These are phyloP conservation scores for Eleusine indica DNA, from an alignment of 176 grass and related monocot species.

Conservation along the genomic window DNA sequence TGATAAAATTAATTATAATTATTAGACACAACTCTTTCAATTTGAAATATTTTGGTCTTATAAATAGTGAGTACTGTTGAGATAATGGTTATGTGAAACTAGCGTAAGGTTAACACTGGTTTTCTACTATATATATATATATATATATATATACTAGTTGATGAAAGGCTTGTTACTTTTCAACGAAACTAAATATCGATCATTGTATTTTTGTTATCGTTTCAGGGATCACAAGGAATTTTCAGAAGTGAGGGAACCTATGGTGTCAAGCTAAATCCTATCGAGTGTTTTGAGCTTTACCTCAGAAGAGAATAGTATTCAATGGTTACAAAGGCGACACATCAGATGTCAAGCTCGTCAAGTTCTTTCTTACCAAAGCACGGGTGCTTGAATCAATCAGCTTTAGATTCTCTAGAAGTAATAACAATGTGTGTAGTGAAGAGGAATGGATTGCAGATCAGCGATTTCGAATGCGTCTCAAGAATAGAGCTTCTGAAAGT, in stretches of 20 bases:
- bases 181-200: no score
- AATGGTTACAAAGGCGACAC: not conserved
- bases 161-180: no score
- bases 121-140: no score
- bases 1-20: no score
- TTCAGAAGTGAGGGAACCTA: not conserved
- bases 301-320: not conserved
- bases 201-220: no score
- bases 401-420: not conserved
- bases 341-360: constrained; percentile 19
- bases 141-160: no score
- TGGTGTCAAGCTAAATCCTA: not conserved
- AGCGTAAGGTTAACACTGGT: no score
- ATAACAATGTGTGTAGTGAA: not conserved
- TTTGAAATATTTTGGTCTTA: no score
- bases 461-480: not conserved
- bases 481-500: not conserved
- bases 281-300: constrained; percentile 7
- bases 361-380: constrained; percentile 18
- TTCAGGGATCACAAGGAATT: not conserved
- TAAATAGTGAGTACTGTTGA: no score
- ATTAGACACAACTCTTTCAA: no score
- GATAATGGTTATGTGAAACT: no score
- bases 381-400: not conserved
- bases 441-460: not conserved